Percentiles rank a stretch among this genome's conserved stretches.
Evolutionary conservation across 257 asterid genomes (phyloP).

Genomic region (Solanum rostratum): DNA sequence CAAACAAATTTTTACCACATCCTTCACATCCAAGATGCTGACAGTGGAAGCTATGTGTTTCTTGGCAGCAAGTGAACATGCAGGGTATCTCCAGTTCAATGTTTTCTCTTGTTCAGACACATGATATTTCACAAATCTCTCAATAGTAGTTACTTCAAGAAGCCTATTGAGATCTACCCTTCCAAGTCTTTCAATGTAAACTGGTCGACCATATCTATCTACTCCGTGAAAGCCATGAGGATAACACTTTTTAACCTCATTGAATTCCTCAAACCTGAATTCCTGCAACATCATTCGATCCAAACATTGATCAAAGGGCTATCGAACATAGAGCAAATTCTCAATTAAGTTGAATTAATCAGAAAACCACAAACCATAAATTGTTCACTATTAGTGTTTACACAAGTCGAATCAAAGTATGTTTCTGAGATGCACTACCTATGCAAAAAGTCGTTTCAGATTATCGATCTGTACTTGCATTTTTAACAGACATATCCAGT

Average conservation of each 20-base stretch:
- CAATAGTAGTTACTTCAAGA: slow-evolving; percentile 41
- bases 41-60: slow-evolving; percentile 59
- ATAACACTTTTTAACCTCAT: slow-evolving; percentile 46
- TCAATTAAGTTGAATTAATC: not conserved
- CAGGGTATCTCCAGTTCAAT: slow-evolving; percentile 46
- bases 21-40: slow-evolving; percentile 73
- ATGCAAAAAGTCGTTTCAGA: not conserved
- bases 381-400: not conserved
- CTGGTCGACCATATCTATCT: slow-evolving; percentile 62
- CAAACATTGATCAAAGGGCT: not conserved
- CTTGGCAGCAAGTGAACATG: slow-evolving; percentile 71
- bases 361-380: not conserved
- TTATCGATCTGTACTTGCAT: not conserved
- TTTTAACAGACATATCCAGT: not conserved
- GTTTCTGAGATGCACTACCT: not conserved
- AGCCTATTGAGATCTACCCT: slow-evolving; percentile 36
- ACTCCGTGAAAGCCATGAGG: slow-evolving; percentile 87
- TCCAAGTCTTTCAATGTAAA: slow-evolving; percentile 69
- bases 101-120: slow-evolving; percentile 64
- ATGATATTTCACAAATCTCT: slow-evolving; percentile 60
- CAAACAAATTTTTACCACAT: slow-evolving; percentile 32
- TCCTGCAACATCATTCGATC: slow-evolving; percentile 31
- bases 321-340: not conserved
- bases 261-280: slow-evolving; percentile 38
- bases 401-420: not conserved